Base-by-base conservation (phyloP, 1,284 basidiomycete species). In the Tilletia indica region DNA sequence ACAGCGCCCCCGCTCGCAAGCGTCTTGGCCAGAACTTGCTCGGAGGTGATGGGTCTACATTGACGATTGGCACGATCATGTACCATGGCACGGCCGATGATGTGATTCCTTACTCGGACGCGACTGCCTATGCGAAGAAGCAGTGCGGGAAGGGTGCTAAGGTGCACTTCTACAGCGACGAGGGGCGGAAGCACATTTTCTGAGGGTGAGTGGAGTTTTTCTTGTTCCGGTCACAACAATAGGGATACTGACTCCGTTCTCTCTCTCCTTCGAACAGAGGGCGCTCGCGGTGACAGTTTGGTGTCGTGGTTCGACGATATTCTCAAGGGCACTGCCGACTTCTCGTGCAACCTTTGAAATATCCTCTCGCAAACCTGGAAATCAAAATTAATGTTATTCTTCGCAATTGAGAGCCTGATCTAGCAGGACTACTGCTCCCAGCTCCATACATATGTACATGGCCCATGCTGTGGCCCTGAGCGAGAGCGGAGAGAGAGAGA, bases 141-240 rank as follows among this genome's bases (percentile, higher is more conserved):
- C 82, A 82, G 71, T 83, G 82, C 69, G 47, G 73, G 2, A 72
- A 76, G 39, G 82, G 82, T 9, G 82, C 81, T 38, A 73, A 78
- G 67, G 76, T 82, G 63, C 70, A 75, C 19, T 82, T 77, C 61
- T 70, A 76, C 42, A 54, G 71, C n/a, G 76, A 74, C 68, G 1
- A 70, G 3, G 72, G 70, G 34, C 68, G 61, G 69, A 71, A 73
- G 14, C 74, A 76, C 61, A 68, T 76, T 3, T 3, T 64, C 69
- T 3, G 61, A 64, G 61, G 61, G 61, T 64, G 36, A 19, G 61
- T 64, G 25, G 8, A 45, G 6, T 45, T 45, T 45, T 45, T 14
- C 42, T 9, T 45, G 0, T 45, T 45, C 42, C 42, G 25, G 25
- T 31, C 25, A 31, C 14, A 45, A 14, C 16, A 34, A 63, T 8